Percentiles rank a stretch among this genome's conserved stretches.
Evolutionary conservation across 306 rosid species (phyloP).

Genomic region (Cicer yamashitae): DNA sequence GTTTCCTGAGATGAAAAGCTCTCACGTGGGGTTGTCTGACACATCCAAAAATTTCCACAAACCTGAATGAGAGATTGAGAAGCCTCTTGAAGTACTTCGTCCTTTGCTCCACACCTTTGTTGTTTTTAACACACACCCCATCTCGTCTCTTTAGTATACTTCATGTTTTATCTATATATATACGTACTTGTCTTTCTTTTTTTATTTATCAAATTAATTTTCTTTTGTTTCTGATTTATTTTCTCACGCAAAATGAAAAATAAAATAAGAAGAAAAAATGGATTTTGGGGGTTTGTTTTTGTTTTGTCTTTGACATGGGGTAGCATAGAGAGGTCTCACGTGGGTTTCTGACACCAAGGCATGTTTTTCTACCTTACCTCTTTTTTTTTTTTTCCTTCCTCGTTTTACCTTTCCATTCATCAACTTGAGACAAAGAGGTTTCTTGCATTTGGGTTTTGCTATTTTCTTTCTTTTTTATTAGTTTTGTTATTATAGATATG

Average conservation of each 20-base stretch:
- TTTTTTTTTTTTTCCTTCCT: slow-evolving; percentile 53
- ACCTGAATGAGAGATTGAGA: slow-evolving; percentile 46
- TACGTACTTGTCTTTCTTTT: slow-evolving; percentile 22
- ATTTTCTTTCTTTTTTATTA: not conserved
- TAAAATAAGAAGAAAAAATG: not conserved
- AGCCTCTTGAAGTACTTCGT: slow-evolving; percentile 39
- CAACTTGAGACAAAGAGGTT: slow-evolving; percentile 51
- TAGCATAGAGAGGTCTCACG: slow-evolving; percentile 49
- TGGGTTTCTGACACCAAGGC: slow-evolving; percentile 62
- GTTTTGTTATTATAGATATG: not conserved
- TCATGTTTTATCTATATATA: slow-evolving; percentile 44
- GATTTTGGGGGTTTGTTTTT: slow-evolving; percentile 41
- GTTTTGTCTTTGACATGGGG: slow-evolving; percentile 40
- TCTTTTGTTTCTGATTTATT: slow-evolving; percentile 16
- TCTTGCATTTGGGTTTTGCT: slow-evolving; percentile 63
- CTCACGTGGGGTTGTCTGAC: slow-evolving; percentile 69
- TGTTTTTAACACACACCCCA: slow-evolving; percentile 46
- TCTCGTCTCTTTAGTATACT: slow-evolving; percentile 43
- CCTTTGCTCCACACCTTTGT: slow-evolving; percentile 46
- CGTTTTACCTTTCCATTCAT: slow-evolving; percentile 54
- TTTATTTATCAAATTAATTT: not conserved
- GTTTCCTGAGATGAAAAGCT: slow-evolving; percentile 50
- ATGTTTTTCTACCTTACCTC: slow-evolving; percentile 57
- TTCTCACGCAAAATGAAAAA: slow-evolving; percentile 45
- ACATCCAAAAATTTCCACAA: slow-evolving; percentile 29